Base-by-base conservation (phyloP, 805 yeast species). In the Candida argentea region DNA sequence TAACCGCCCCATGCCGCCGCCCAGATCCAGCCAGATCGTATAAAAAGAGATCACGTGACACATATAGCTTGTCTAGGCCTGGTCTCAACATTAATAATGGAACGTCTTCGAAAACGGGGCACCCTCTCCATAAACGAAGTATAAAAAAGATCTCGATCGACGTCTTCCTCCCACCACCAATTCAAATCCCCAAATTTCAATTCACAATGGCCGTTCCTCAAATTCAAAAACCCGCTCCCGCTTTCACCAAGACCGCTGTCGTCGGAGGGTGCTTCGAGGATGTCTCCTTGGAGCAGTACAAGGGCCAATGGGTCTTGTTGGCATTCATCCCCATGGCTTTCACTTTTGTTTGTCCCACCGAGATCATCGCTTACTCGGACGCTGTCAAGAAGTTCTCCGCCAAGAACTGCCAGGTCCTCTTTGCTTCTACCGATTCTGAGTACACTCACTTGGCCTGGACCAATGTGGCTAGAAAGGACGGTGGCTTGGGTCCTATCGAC, bases 271-370 rank as follows among this genome's bases (percentile, higher is more conserved):
- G 74, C 42, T 89, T 91, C 57, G 97, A 91, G 71, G 96, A 91
- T 54, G 72, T 91, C 48, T 71, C 94, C 37, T 77, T 91, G 48
- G 97, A 89, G 52, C 81, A 84, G 65, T 91, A 79, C 83, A 79
- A 79, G 70, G 98, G 98, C 55, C 84, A 91, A 67, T 91, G 96
- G 94, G 95, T 91, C 45, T 65, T 91, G 42, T 73, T 91, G 52
- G 97, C 93, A 39, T 91, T 91, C 70, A 80, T 91, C 60, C 99
- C 98, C 63, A 70, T 89, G 74, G 98, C 98, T 29, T 91, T 91
- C 87, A 91, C 99, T 37, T 91, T 91, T 48, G 97, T 91, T 40
- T 91, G 98, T 70, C 98, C 99, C 63, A 91, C 98, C 46, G 97
- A 91, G 73, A 87, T 91, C 70, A 78, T 91, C 64, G 97, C 97